phyloP scores from a whole-genome alignment of 148 eudicot species.

The Rhododendron vialii region DNA sequence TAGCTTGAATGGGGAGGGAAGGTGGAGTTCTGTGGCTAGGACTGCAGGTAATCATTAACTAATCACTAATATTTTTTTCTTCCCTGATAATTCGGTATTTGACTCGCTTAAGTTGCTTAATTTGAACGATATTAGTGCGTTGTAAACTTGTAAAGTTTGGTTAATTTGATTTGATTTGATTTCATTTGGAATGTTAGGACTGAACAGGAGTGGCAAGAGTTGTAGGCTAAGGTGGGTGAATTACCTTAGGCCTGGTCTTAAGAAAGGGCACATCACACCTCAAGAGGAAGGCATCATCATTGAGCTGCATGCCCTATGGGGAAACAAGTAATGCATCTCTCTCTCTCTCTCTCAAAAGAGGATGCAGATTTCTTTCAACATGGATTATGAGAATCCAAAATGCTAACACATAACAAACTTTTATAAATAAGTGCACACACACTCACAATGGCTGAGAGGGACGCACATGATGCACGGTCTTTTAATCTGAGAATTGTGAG shows the following conservation, averaged over 20 bases:
- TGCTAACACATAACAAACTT: not conserved
- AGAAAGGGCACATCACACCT: conserved; percentile 57
- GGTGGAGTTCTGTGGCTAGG: conserved; percentile 54
- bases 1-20: conserved; percentile 41
- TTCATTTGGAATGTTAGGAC: conserved; percentile 26
- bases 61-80: too few relatives aligned
- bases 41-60: conserved; percentile 30
- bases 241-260: conserved; percentile 63
- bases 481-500: not conserved
- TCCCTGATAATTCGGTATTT: not conserved
- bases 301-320: conserved; percentile 70
- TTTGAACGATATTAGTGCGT: not conserved
- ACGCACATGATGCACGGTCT: not conserved
- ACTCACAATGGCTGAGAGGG: not conserved
- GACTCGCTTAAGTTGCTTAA: not conserved
- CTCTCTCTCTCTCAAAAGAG: not conserved
- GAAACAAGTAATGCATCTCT: conserved; percentile 46
- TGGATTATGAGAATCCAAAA: not conserved
- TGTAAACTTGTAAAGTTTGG: not conserved
- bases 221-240: conserved; percentile 78
- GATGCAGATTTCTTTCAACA: not conserved
- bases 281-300: conserved; percentile 70
- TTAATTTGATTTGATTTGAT: not conserved
- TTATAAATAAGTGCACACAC: too few relatives aligned
- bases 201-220: conserved; percentile 68